A percentile compares a stretch with the other conserved stretches of the same genome.
phyloP scores from a whole-genome alignment of 495 filamentous ascomycete species.

The Neohortaea acidophila region DNA sequence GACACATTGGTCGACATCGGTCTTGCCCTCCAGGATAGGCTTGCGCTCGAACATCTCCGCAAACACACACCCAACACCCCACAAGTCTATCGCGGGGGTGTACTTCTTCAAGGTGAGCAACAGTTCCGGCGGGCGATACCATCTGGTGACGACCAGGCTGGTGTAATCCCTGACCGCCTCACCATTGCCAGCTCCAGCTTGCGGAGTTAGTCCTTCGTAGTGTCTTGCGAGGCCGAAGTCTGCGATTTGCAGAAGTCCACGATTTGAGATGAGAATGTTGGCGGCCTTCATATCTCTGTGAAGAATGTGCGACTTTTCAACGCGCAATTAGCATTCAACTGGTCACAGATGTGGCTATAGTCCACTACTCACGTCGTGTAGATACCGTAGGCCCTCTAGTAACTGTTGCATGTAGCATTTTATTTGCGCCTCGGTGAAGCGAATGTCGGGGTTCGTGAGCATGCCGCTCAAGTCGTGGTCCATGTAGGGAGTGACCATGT shows the following conservation, averaged over 20 bases:
- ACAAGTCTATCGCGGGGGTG: constrained; percentile 93
- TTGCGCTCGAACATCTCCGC: constrained; percentile 94
- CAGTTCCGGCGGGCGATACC: constrained; percentile 93
- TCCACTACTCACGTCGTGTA: constrained; percentile 50
- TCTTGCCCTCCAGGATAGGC: constrained; percentile 80
- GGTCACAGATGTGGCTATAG: neutral
- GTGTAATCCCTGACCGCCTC: constrained; percentile 85
- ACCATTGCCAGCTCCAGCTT: constrained; percentile 64
- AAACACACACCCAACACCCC: constrained; percentile 95
- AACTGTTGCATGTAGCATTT: constrained; percentile 97
- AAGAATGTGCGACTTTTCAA: constrained; percentile 57
- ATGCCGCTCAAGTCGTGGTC: constrained; percentile 94
- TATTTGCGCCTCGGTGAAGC: constrained; percentile 75
- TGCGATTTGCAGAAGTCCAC: constrained; percentile 85
- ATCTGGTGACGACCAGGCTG: constrained; percentile 82
- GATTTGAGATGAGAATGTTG: constrained; percentile 92
- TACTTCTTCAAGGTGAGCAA: constrained; percentile 74
- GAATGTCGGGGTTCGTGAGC: constrained; percentile 81
- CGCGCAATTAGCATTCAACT: constrained; percentile 7
- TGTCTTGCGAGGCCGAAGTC: constrained; percentile 93
- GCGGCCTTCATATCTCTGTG: constrained; percentile 99
- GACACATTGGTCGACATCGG: constrained; percentile 75
- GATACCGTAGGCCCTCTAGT: constrained; percentile 71
- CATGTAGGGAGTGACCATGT: constrained; percentile 99
- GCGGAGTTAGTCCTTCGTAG: constrained; percentile 73